Conservation (phyloP, 768 basidiomycete species). For the Lactifluus rugatus region DNA sequence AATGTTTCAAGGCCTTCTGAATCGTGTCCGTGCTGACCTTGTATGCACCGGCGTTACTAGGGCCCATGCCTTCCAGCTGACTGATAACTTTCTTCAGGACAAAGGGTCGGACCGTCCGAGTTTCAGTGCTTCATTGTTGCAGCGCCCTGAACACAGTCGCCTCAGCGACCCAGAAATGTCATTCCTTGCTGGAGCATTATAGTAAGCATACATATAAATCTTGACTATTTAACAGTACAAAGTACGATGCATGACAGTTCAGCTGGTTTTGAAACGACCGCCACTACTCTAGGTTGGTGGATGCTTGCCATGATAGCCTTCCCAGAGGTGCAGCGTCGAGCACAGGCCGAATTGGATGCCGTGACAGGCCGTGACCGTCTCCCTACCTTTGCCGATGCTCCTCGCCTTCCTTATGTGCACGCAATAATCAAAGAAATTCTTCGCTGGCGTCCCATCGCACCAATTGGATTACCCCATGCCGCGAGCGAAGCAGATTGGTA, state of each 20-base stretch:
- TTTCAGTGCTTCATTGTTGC: background rate
- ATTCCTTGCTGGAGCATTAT: background rate
- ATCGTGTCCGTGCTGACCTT: background rate
- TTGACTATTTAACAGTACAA: background rate
- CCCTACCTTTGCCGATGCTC: constrained; percentile 14
- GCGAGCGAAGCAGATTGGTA: constrained; percentile 25
- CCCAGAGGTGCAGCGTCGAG: constrained; percentile 6
- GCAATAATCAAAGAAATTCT: constrained; percentile 16
- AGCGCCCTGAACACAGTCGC: background rate
- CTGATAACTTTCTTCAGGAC: background rate
- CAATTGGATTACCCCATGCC: background rate
- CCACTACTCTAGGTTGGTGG: constrained; percentile 3
- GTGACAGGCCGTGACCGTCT: constrained; percentile 13
- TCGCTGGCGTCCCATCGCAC: background rate
- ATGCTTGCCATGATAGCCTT: constrained; percentile 12
- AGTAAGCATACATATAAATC: background rate
- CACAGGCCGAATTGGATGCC: constrained; percentile 15
- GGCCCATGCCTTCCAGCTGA: background rate
- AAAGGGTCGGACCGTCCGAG: background rate
- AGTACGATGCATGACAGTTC: background rate
- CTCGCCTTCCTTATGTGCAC: constrained; percentile 17
- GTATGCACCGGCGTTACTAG: background rate
- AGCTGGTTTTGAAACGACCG: constrained; percentile 6
- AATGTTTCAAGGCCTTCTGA: background rate
- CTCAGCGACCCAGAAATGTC: background rate